Conservation (phyloP, 2,329 filamentous ascomycete genomes). For the Colletotrichum sp. region DNA sequence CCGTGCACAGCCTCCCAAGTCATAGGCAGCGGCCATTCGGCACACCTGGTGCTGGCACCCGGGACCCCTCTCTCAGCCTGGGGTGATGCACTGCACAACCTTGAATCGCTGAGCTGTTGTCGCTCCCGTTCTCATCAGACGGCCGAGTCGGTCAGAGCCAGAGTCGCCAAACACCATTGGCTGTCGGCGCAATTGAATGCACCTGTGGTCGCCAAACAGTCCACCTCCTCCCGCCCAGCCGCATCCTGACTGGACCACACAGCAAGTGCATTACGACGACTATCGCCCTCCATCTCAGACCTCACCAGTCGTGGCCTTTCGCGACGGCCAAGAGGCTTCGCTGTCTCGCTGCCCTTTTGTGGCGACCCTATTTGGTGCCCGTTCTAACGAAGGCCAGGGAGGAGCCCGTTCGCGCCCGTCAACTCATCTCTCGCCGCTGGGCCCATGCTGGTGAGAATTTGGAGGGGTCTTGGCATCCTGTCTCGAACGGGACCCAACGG, state of each 20-base stretch:
- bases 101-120: background rate
- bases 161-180: background rate
- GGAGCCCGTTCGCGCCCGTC: background rate
- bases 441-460: background rate
- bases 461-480: background rate
- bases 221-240: background rate
- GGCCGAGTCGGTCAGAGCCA: background rate
- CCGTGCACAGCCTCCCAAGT: constrained; percentile 8
- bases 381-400: background rate
- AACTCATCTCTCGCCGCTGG: background rate
- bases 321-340: background rate
- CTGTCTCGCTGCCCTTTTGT: background rate
- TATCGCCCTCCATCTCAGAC: background rate
- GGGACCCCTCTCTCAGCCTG: background rate
- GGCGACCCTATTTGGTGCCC: background rate
- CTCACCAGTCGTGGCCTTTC: background rate
- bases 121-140: background rate
- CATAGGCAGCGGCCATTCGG: background rate
- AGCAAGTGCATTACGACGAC: constrained; percentile 13
- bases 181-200: background rate
- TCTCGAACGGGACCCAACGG: background rate
- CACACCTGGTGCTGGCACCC: background rate
- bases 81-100: background rate
- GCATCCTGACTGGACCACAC: background rate
- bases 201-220: background rate